These are phyloP conservation scores for Diplotaxis tenuifolia DNA, from an alignment of 345 rosid species.

Conservation along the genomic window DNA sequence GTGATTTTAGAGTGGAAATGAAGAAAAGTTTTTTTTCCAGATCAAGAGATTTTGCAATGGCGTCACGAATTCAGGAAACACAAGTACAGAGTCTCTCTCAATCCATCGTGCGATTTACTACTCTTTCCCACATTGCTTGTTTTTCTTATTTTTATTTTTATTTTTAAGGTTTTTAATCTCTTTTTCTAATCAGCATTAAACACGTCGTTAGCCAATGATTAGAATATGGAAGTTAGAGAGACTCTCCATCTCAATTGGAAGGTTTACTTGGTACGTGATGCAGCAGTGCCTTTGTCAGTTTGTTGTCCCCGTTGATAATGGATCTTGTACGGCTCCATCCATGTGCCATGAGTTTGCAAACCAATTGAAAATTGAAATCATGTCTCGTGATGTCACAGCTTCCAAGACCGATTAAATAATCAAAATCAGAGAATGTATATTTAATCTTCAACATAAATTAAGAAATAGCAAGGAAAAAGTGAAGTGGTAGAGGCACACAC, in stretches of 20 bases:
- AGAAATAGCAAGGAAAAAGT: slow-evolving; percentile 1
- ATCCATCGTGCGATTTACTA: not conserved
- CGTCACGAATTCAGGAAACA: not conserved
- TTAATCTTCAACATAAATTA: slow-evolving; percentile 9
- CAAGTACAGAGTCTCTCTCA: not conserved
- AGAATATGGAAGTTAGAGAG: not conserved
- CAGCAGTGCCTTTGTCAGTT: slow-evolving; percentile 58
- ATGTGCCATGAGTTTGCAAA: too few relatives aligned
- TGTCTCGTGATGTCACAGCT: slow-evolving; percentile 92
- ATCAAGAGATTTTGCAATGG: not conserved
- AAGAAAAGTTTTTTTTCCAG: not conserved
- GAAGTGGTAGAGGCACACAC: not conserved
- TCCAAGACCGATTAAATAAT: slow-evolving; percentile 76
- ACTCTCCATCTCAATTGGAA: not conserved
- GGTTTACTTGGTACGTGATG: slow-evolving; percentile 83
- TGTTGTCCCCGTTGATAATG: slow-evolving; percentile 77
- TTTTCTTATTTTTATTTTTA: not conserved
- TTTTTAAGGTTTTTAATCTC: not conserved
- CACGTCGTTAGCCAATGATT: not conserved
- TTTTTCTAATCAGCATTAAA: not conserved
- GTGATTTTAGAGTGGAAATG: not conserved
- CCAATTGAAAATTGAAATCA: slow-evolving; percentile 90
- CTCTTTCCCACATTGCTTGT: not conserved
- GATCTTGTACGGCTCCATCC: slow-evolving; percentile 89
- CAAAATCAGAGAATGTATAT: slow-evolving; percentile 25